Evolutionary conservation across 768 basidiomycete genomes (phyloP).

Genomic region (Pulveroboletus sp.): DNA sequence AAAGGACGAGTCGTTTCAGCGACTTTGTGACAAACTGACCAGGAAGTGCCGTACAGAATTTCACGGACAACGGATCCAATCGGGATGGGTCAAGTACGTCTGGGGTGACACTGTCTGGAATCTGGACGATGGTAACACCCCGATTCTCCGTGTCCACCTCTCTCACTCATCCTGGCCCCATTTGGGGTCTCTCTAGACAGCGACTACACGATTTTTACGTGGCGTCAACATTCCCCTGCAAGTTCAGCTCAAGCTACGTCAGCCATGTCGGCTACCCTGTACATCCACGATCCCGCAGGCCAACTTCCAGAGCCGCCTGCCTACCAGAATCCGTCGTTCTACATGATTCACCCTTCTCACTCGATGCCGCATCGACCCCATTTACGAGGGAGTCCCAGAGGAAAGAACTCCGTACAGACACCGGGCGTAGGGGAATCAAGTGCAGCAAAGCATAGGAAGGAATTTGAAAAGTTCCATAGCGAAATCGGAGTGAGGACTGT

Average conservation of each 20-base stretch:
- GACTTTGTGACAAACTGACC: slow-evolving; percentile 67
- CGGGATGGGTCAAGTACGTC: slow-evolving; percentile 85
- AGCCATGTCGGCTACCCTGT: slow-evolving; percentile 37
- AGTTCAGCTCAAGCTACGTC: slow-evolving; percentile 15
- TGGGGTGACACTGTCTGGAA: slow-evolving; percentile 78
- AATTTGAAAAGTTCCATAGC: slow-evolving; percentile 81
- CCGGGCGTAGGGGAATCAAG: slow-evolving; percentile 35
- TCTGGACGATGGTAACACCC: slow-evolving; percentile 74
- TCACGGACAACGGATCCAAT: slow-evolving; percentile 55
- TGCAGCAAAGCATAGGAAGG: slow-evolving; percentile 62
- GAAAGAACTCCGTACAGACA: slow-evolving; percentile 33
- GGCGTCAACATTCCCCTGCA: slow-evolving; percentile 52
- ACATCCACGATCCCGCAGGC: slow-evolving; percentile 56
- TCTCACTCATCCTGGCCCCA: not conserved
- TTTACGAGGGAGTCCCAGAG: slow-evolving; percentile 37
- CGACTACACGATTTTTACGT: slow-evolving; percentile 83
- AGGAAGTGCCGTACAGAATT: slow-evolving; percentile 59
- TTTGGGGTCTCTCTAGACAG: slow-evolving; percentile 46
- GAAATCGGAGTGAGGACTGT: slow-evolving; percentile 94
- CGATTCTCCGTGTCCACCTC: not conserved
- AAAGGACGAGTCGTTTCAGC: slow-evolving; percentile 58
- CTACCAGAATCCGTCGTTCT: slow-evolving; percentile 69
- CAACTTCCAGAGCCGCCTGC: slow-evolving; percentile 57
- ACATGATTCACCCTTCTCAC: slow-evolving; percentile 44
- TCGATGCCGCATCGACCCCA: slow-evolving; percentile 28